Evolutionary conservation across 2,329 filamentous ascomycete genomes (phyloP).

Genomic region (Neobulgaria alba): DNA sequence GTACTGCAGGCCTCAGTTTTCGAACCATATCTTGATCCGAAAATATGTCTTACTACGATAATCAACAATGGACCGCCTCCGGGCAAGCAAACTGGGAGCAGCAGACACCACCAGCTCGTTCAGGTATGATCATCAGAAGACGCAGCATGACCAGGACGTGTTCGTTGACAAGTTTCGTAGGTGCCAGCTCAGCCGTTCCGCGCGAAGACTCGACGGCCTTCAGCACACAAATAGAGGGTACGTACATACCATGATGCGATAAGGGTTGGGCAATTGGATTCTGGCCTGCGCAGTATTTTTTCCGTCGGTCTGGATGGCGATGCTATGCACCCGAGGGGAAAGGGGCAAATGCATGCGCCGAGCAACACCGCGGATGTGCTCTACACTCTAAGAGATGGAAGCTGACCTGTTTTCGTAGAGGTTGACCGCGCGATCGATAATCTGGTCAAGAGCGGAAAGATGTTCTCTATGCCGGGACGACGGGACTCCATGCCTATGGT

Average conservation of each 20-base stretch:
- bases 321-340: background rate
- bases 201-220: conserved; percentile 73
- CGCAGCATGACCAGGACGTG: conserved; percentile 3
- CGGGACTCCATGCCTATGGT: conserved; percentile 71
- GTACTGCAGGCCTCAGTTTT: conserved; percentile 28
- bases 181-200: conserved; percentile 65
- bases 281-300: conserved; percentile 9
- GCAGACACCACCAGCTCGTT: conserved; percentile 62
- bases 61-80: conserved; percentile 50
- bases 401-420: conserved; percentile 47
- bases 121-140: conserved; percentile 44
- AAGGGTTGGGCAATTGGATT: background rate
- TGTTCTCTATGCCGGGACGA: conserved; percentile 63
- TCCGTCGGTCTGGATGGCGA: no score
- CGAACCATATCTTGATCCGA: conserved; percentile 24
- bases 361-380: conserved; percentile 1
- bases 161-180: conserved; percentile 36
- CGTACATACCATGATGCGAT: conserved; percentile 31
- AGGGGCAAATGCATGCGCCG: conserved; percentile 3
- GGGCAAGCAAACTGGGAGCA: conserved; percentile 63
- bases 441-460: conserved; percentile 91
- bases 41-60: conserved; percentile 62
- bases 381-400: conserved; percentile 1
- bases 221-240: conserved; percentile 83
- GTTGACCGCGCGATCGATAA: conserved; percentile 95